These are phyloP conservation scores for Circinella minor DNA, from an alignment of 371 early-diverging fungal genomes.

Conservation along the genomic window DNA sequence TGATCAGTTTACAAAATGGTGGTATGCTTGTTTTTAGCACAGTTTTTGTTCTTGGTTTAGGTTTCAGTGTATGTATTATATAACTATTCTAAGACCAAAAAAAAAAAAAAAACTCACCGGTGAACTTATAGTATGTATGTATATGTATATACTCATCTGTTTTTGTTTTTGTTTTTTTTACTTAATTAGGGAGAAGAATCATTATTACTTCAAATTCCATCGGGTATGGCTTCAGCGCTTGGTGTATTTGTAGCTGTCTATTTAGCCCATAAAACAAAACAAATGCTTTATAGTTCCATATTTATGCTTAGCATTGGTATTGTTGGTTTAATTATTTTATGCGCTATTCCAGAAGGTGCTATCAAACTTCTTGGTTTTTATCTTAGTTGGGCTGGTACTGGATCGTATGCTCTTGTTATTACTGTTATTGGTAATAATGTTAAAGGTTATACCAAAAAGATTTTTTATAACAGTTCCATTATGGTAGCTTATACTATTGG, in stretches of 20 bases:
- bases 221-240: conserved; percentile 16
- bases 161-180: neutral
- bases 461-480: conserved; percentile 27
- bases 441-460: conserved; percentile 26
- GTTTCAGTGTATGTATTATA: conserved; percentile 26
- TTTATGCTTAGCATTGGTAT: conserved; percentile 18
- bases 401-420: conserved; percentile 28
- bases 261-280: conserved; percentile 13
- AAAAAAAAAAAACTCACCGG: too few species aligned
- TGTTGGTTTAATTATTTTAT: conserved; percentile 31
- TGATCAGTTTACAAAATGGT: conserved; percentile 37
- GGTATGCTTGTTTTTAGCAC: conserved; percentile 37
- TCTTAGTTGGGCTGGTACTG: conserved; percentile 28
- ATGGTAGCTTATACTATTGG: conserved; percentile 31
- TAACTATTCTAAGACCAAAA: neutral
- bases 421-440: conserved; percentile 23
- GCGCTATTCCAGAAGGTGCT: conserved; percentile 29
- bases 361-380: conserved; percentile 34
- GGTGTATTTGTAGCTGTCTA: conserved; percentile 14
- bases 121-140: too few species aligned
- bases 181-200: conserved; percentile 20
- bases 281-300: conserved; percentile 12
- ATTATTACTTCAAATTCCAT: conserved; percentile 27
- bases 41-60: conserved; percentile 31
- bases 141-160: neutral